phyloP scores from a whole-genome alignment of 2,329 filamentous ascomycete species.

The Penicillium sp. region DNA sequence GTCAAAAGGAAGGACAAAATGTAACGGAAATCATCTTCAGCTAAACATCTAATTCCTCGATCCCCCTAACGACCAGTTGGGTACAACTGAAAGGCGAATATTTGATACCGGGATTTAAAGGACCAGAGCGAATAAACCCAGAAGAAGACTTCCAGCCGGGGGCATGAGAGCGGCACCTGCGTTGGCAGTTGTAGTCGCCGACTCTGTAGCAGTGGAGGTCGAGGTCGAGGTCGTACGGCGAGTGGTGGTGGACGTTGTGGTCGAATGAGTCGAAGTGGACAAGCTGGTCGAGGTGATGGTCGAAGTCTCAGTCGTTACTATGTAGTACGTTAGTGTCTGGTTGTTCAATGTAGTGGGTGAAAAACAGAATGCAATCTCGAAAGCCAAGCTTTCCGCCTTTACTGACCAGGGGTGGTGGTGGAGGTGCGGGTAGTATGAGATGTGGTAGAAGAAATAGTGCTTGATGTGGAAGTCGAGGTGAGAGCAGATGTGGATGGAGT shows the following conservation, averaged over 20 bases:
- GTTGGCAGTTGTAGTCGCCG: conserved; percentile 24
- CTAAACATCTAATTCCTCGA: background rate
- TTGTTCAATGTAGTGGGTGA: background rate
- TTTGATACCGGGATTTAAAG: conserved; percentile 15
- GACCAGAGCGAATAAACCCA: conserved; percentile 28
- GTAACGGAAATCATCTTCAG: background rate
- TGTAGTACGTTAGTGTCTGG: conserved; percentile 8
- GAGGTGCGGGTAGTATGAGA: conserved; percentile 6
- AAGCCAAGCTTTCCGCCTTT: conserved; percentile 19
- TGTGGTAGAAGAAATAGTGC: conserved; percentile 5
- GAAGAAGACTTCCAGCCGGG: conserved; percentile 31
- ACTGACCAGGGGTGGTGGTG: conserved; percentile 28
- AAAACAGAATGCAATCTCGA: conserved; percentile 7
- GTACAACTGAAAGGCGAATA: background rate
- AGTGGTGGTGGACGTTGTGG: conserved; percentile 21
- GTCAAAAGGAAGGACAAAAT: background rate
- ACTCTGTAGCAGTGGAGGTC: conserved; percentile 24
- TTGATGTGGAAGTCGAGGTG: conserved; percentile 8
- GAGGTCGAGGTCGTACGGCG: conserved; percentile 16
- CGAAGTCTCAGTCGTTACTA: conserved; percentile 9
- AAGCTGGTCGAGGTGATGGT: conserved; percentile 3
- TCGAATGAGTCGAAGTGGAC: conserved; percentile 19
- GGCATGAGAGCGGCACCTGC: conserved; percentile 28
- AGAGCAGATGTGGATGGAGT: conserved; percentile 5
- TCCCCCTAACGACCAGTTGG: background rate